Percentiles rank a stretch among this genome's conserved stretches.
These are phyloP conservation scores for Periconia sp. DNA, from an alignment of 2,329 filamentous ascomycete species.

Conservation along the genomic window DNA sequence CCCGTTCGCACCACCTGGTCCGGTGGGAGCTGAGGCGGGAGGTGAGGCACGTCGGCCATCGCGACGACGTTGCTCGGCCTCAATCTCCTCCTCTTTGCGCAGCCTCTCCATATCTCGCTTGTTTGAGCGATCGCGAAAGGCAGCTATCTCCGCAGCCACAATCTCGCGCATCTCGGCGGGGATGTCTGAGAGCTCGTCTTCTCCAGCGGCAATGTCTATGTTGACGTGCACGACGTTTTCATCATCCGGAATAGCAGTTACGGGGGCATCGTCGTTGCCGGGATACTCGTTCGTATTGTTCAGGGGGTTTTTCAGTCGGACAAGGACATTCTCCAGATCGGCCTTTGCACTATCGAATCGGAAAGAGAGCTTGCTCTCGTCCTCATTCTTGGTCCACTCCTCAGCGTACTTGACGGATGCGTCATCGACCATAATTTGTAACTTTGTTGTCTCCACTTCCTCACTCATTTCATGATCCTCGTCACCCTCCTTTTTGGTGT, in stretches of 20 bases:
- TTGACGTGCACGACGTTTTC: constrained; percentile 80
- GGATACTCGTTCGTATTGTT: constrained; percentile 50
- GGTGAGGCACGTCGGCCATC: constrained; percentile 73
- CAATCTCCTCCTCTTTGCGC: constrained; percentile 86
- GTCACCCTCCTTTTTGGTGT: constrained; percentile 45
- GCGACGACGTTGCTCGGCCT: constrained; percentile 77
- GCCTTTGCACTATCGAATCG: constrained; percentile 70
- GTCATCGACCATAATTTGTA: constrained; percentile 75
- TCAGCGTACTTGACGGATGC: constrained; percentile 83
- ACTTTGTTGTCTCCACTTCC: constrained; percentile 66
- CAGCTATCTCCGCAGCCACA: constrained; percentile 89
- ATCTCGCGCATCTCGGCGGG: constrained; percentile 95
- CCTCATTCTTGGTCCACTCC: constrained; percentile 68
- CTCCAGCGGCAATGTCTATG: constrained; percentile 71
- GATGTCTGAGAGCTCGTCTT: constrained; percentile 94
- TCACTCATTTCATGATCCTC: constrained; percentile 30
- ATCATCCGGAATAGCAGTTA: constrained; percentile 61
- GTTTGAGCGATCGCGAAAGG: constrained; percentile 90
- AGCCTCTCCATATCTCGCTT: constrained; percentile 85
- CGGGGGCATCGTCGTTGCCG: constrained; percentile 60
- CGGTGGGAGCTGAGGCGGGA: constrained; percentile 56
- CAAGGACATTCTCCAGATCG: constrained; percentile 68
- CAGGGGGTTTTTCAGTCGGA: constrained; percentile 70
- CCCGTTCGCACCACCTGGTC: constrained; percentile 68
- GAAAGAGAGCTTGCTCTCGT: constrained; percentile 64